Conservation (phyloP, 345 rosid species). For the Euphorbia tirucalli region DNA sequence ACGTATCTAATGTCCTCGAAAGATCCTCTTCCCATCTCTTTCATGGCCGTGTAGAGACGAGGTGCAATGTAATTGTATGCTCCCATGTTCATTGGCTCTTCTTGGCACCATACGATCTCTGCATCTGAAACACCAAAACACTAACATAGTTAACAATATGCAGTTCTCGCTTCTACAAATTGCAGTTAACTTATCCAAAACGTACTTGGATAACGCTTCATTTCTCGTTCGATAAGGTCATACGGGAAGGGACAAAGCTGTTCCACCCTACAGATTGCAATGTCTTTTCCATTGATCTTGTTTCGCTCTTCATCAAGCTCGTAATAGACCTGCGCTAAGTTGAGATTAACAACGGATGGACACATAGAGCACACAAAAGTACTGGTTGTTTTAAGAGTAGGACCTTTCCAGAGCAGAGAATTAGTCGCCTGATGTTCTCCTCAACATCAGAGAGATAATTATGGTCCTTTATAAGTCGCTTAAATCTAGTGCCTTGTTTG, state of each 20-base stretch:
- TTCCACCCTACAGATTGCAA: constrained; percentile 82
- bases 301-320: constrained; percentile 71
- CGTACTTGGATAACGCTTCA: constrained; percentile 74
- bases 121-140: constrained; percentile 36
- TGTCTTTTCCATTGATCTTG: constrained; percentile 44
- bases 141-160: too few relatives aligned
- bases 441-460: constrained; percentile 77
- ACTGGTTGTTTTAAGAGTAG: background rate
- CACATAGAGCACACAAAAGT: too few relatives aligned
- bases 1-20: constrained; percentile 25
- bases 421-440: constrained; percentile 76
- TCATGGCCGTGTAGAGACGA: constrained; percentile 31
- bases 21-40: constrained; percentile 12
- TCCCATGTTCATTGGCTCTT: constrained; percentile 91
- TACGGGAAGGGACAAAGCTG: constrained; percentile 81
- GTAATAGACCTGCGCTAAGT: constrained; percentile 30
- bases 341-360: too few relatives aligned
- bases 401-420: constrained; percentile 94
- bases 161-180: background rate
- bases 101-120: constrained; percentile 82
- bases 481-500: constrained; percentile 94
- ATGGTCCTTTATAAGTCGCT: constrained; percentile 87
- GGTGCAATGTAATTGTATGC: constrained; percentile 53
- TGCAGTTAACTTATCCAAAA: background rate
- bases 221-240: constrained; percentile 76